These are phyloP conservation scores for Diplosphaera chodatii DNA, from an alignment of 139 green algal species.

Conservation along the genomic window DNA sequence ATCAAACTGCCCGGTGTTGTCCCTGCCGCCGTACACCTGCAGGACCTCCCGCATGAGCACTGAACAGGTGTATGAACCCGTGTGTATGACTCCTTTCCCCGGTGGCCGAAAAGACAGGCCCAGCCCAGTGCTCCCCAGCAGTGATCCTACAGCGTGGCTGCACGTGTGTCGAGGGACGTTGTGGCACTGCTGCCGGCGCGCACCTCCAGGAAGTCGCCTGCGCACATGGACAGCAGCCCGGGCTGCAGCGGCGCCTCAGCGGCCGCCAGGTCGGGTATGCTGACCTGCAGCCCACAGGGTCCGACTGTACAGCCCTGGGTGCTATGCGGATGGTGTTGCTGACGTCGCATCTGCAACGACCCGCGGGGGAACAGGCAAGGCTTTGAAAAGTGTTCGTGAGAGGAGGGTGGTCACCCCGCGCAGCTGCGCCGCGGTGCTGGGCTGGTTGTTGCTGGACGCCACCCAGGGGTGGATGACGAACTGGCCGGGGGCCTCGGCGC, in stretches of 20 bases:
- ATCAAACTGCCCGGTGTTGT: conserved; percentile 69
- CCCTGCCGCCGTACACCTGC: conserved; percentile 55
- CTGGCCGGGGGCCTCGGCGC: conserved; percentile 26
- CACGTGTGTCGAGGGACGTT: too few relatives aligned
- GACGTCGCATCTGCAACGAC: too few relatives aligned
- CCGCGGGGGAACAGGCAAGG: too few relatives aligned
- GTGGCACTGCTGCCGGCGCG: too few relatives aligned
- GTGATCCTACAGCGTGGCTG: too few relatives aligned
- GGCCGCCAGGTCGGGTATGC: conserved; percentile 64
- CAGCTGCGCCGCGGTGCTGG: conserved; percentile 65
- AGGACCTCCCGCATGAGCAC: too few relatives aligned
- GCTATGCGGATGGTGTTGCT: not conserved
- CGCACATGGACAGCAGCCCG: conserved; percentile 83
- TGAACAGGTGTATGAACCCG: too few relatives aligned
- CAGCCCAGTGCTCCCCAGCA: too few relatives aligned
- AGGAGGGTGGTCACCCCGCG: conserved; percentile 43
- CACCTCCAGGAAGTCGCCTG: conserved; percentile 89
- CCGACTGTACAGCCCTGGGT: not conserved
- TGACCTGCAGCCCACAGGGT: conserved; percentile 10
- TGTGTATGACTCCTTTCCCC: too few relatives aligned
- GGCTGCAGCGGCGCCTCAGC: conserved; percentile 30
- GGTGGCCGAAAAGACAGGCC: too few relatives aligned
- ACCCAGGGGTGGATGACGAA: conserved; percentile 75
- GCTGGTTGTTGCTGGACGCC: conserved; percentile 69
- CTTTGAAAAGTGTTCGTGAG: not conserved